Base-by-base conservation (phyloP, 306 rosid genomes). In the Vicia faba region DNA sequence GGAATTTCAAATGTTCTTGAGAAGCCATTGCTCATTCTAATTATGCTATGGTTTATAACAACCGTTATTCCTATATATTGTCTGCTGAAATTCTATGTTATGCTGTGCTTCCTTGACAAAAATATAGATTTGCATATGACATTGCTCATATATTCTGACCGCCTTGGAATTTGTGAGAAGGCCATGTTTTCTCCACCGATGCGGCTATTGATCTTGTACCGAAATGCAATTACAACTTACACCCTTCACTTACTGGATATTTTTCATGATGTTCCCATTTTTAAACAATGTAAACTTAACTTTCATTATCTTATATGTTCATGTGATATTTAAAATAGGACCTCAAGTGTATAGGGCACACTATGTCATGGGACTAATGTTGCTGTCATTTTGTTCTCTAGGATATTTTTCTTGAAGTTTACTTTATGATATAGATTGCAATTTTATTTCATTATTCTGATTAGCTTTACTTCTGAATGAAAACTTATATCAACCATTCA, bases 131-230 rank as follows among this genome's bases (percentile, higher is more conserved):
- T 66, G 95, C 98, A 36, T 89, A 89, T 75, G 98, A 93, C 80
- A 86, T 93, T 64, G 95, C 84, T 79, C 97, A 90, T 70, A 88
- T 93, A 80, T 93, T 93, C 75, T 88, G 97, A 86, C 71, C 56
- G 69, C 46, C n/a, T n/a, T n/a, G n/a, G n/a, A n/a, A n/a, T n/a
- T n/a, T n/a, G n/a, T n/a, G n/a, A n/a, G n/a, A n/a, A n/a, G n/a
- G n/a, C n/a, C 50, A 40, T 19, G 40, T 49, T 71, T 12, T 11
- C 59, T 46, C 66, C 48, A 31, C 46, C 18, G 18, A 15, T 53
- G 78, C 67, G 25, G 59, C 57, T 15, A 14, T 38, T 33, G 51
- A 55, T 65, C 64, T 25, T 69, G 18, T 54, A 13, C 54, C 44
- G 28, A 67, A 61, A n/a, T 66, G 70, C 62, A n/a, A n/a, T n/a